These are phyloP conservation scores for Jatropha podagrica DNA, from an alignment of 441 rosid species.

Conservation along the genomic window DNA sequence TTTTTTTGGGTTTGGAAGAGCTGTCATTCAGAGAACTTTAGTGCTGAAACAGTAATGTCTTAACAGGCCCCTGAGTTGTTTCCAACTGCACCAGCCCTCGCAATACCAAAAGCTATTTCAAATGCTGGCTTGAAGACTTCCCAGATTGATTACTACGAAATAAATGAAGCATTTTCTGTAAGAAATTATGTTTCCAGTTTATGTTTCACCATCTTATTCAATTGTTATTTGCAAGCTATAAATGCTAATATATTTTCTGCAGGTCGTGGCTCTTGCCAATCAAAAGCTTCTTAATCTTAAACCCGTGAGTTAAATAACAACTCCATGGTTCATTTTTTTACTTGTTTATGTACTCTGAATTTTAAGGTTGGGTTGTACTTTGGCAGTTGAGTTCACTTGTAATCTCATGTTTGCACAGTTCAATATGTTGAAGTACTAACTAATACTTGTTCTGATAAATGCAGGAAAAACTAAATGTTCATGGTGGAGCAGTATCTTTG, in stretches of 20 bases:
- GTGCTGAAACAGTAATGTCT: background rate
- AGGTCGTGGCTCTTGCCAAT: slow-evolving; percentile 98
- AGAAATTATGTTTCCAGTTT: slow-evolving; percentile 22
- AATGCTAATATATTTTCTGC: slow-evolving; percentile 22
- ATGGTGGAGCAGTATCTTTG: slow-evolving; percentile 94
- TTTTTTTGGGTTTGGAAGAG: slow-evolving; percentile 1
- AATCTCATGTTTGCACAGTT: slow-evolving; percentile 10
- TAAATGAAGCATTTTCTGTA: slow-evolving; percentile 98
- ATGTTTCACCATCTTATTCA: background rate
- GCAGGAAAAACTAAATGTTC: slow-evolving; percentile 82
- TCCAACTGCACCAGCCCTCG: slow-evolving; percentile 92
- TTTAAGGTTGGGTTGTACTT: background rate
- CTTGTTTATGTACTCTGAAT: background rate
- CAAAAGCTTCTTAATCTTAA: slow-evolving; percentile 71
- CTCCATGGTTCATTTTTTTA: background rate
- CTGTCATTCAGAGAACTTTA: slow-evolving; percentile 9
- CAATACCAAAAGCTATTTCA: slow-evolving; percentile 80
- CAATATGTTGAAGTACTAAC: background rate
- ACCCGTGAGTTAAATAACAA: slow-evolving; percentile 53
- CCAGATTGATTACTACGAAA: slow-evolving; percentile 85
- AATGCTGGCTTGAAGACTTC: slow-evolving; percentile 75
- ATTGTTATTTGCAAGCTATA: slow-evolving; percentile 10
- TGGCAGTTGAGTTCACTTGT: slow-evolving; percentile 4
- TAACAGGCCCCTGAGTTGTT: slow-evolving; percentile 82
- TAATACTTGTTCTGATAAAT: slow-evolving; percentile 20